Evolutionary conservation across 1,284 basidiomycete genomes (phyloP), one percentile per base, ranked within the genome.

Genomic region (Ustilago esculenta): DNA sequence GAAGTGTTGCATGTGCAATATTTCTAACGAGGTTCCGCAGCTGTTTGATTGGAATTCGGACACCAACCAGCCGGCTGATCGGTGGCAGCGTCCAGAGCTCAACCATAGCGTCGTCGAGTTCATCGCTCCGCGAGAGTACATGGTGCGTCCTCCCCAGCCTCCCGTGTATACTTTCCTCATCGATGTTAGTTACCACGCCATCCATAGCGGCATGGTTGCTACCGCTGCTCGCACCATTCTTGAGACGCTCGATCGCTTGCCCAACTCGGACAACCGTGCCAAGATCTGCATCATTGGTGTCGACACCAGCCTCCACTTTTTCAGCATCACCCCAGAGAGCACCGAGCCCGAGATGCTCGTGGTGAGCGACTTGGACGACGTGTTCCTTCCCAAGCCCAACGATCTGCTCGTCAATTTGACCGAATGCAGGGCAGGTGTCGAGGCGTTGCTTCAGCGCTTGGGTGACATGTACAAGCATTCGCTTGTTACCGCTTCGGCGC

Each of bases 1-100:
- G 96, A 92, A 96, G 82, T 99, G 96, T 63, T 97, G 93, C 85
- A 94, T 98, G 92, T 99, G 96, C 84, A 92, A 91, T 77, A 90
- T 98, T 87, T 92, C 92, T 57, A 99, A 99, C 83, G 96, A 99
- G 83, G 95, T 98, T 1, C 96, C 96, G 8, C 94, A 98, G 81
- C 86, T 97, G 51, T 98, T 98, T 81, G 96, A 99, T 83, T 99
- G 95, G 94, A 92, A 98, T 83, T 92, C 94, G 81, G 87, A 87
- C 58, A 89, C 89, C 72, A 97, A 96, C 81, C 90, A 93, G 83
- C 94, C 94, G 14, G 94, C 92, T 7, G 95, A 99, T 84, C 86
- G 96, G 56, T 98, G 95, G 93, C 85, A 88, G 42, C 89, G 96
- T 64, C 88, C 92, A 7, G 96, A 99, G 84, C 87, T 99, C 61